phyloP scores from a whole-genome alignment of 306 rosid genomes.

The Delonix regia region DNA sequence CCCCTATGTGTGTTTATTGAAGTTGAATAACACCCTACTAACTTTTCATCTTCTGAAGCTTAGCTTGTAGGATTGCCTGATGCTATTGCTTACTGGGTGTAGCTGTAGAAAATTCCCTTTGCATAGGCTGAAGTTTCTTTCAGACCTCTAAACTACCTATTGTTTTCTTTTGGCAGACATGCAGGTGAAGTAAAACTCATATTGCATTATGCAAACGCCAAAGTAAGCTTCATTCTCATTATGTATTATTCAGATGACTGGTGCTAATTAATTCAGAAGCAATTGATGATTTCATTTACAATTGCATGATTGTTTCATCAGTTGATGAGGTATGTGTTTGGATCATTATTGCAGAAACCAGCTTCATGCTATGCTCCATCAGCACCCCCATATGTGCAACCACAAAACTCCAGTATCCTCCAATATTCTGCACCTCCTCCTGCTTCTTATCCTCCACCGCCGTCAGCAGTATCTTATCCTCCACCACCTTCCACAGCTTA shows the following conservation, averaged over 20 bases:
- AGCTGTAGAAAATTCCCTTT: neutral
- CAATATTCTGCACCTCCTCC: neutral
- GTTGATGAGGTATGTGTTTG: neutral
- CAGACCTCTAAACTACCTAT: neutral
- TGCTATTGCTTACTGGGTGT: neutral
- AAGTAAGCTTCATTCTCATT: constrained; percentile 25
- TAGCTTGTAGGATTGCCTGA: neutral
- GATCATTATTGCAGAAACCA: constrained; percentile 26
- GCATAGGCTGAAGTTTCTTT: neutral
- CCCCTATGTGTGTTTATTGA: neutral
- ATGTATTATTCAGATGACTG: neutral
- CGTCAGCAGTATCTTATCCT: neutral
- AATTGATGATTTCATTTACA: neutral
- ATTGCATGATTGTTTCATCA: neutral
- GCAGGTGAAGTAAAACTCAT: constrained; percentile 53
- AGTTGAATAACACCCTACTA: neutral
- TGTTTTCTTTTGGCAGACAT: constrained; percentile 26
- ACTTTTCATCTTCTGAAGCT: neutral
- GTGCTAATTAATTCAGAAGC: constrained; percentile 2
- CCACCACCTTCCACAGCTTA: constrained; percentile 4
- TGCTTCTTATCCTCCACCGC: neutral
- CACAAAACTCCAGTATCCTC: neutral
- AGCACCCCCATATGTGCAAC: neutral
- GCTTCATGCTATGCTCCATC: constrained; percentile 26
- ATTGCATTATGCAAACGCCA: constrained; percentile 44